phyloP scores from a whole-genome alignment of 2,329 filamentous ascomycete genomes.

The Trichophaea hybrida region DNA sequence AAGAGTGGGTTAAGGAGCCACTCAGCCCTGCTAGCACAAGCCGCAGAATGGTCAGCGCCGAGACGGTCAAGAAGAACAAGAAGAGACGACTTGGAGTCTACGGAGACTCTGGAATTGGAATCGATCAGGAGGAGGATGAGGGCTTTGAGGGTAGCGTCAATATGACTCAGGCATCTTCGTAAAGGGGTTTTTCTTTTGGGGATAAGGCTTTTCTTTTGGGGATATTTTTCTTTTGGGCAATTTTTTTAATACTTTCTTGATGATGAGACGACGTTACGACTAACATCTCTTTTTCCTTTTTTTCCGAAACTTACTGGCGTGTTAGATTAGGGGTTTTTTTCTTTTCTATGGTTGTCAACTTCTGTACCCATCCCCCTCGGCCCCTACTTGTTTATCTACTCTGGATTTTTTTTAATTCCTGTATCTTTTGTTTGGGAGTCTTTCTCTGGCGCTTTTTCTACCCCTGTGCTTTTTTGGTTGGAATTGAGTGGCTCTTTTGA shows the following conservation, averaged over 20 bases:
- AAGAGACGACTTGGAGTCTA: constrained; percentile 16
- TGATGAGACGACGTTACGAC: constrained; percentile 2
- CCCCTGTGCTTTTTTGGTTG: neutral
- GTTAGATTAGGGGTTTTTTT: neutral
- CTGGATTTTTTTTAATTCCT: neutral
- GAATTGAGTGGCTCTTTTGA: neutral
- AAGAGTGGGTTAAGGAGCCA: constrained; percentile 1
- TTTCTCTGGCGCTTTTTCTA: neutral
- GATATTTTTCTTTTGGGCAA: too few species aligned
- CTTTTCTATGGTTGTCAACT: neutral
- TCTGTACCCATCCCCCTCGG: too few species aligned
- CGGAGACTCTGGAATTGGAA: constrained; percentile 18
- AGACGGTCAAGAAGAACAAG: constrained; percentile 5
- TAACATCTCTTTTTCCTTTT: constrained; percentile 3
- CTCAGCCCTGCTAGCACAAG: constrained; percentile 9
- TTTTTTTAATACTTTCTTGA: constrained; percentile 3
- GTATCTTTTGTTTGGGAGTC: neutral
- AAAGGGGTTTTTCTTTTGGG: neutral
- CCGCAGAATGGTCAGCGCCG: constrained; percentile 1
- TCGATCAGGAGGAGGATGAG: constrained; percentile 15
- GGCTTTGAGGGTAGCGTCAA: constrained; percentile 4
- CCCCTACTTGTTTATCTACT: neutral
- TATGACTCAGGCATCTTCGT: constrained; percentile 6
- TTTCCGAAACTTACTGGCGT: constrained; percentile 1
- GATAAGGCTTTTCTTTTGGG: neutral